A percentile compares a stretch with the other conserved stretches of the same genome.
Evolutionary conservation across 768 basidiomycete species (phyloP).

Genomic region (Suillus cothurnatus): DNA sequence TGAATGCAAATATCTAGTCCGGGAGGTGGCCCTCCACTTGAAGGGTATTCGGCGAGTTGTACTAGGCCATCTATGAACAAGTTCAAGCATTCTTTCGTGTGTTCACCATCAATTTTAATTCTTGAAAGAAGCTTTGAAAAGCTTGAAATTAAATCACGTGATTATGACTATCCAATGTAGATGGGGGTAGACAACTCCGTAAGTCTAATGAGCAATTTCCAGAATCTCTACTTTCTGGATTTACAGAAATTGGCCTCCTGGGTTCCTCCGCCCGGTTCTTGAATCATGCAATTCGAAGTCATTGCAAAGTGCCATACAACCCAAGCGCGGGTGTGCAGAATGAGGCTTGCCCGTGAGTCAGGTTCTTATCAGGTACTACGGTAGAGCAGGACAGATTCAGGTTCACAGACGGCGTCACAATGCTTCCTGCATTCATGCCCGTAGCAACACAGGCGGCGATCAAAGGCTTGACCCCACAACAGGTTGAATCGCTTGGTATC

Average conservation of each 20-base stretch:
- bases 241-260: not conserved
- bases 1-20: slow-evolving; percentile 20
- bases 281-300: slow-evolving; percentile 76
- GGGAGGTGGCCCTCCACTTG: not conserved
- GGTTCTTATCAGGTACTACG: slow-evolving; percentile 9
- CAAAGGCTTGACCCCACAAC: slow-evolving; percentile 86
- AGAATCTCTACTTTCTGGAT: not conserved
- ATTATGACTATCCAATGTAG: not conserved
- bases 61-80: slow-evolving; percentile 21
- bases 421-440: slow-evolving; percentile 92
- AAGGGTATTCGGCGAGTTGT: not conserved
- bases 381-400: slow-evolving; percentile 5
- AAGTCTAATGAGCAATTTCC: not conserved
- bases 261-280: not conserved
- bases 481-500: slow-evolving; percentile 79
- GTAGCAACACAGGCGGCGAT: slow-evolving; percentile 92
- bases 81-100: slow-evolving; percentile 23
- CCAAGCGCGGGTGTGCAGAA: slow-evolving; percentile 79
- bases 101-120: slow-evolving; percentile 3
- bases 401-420: slow-evolving; percentile 70
- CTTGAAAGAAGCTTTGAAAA: not conserved
- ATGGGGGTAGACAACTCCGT: not conserved
- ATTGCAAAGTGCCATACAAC: slow-evolving; percentile 83
- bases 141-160: not conserved
- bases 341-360: slow-evolving; percentile 75